These are phyloP conservation scores for Saccharomycopsis capsularis DNA, from an alignment of 805 yeast species.

Conservation along the genomic window DNA sequence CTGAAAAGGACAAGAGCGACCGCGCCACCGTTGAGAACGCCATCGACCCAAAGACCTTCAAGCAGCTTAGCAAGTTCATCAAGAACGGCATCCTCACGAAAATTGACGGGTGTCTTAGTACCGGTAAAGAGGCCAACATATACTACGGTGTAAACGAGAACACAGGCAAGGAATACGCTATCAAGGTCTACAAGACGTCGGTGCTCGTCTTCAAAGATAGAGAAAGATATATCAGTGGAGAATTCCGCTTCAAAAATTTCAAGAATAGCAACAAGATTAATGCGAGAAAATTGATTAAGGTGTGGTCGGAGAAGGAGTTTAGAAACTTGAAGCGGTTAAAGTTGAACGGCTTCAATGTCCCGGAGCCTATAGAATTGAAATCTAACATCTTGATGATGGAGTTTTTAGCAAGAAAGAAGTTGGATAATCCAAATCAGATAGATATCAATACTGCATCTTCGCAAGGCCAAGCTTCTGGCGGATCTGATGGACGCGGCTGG, in stretches of 20 bases:
- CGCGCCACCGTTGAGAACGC: conserved; percentile 97
- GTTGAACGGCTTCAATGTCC: conserved; percentile 79
- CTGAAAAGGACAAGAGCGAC: conserved; percentile 76
- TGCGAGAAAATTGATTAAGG: conserved; percentile 94
- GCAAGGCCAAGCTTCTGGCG: neutral
- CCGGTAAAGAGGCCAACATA: conserved; percentile 99
- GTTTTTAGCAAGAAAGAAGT: conserved; percentile 56
- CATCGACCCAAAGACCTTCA: conserved; percentile 86
- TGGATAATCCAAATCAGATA: neutral
- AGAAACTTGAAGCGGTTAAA: conserved; percentile 81
- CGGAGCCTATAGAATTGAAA: conserved; percentile 83
- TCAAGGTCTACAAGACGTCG: conserved; percentile 93
- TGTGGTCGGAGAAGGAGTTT: conserved; percentile 98
- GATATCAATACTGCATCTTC: neutral
- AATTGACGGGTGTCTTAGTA: conserved; percentile 88
- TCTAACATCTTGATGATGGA: conserved; percentile 95
- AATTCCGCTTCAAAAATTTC: conserved; percentile 80
- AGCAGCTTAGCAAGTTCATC: conserved; percentile 72
- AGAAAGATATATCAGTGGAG: conserved; percentile 94
- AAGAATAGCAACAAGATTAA: conserved; percentile 70
- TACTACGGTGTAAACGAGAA: conserved; percentile 61
- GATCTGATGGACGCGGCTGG: conserved; percentile 41
- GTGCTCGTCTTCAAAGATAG: conserved; percentile 95
- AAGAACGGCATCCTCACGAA: conserved; percentile 77
- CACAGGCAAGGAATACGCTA: conserved; percentile 59